Base-by-base conservation (phyloP, 1,284 basidiomycete species). In the Takashimella tepidaria region DNA sequence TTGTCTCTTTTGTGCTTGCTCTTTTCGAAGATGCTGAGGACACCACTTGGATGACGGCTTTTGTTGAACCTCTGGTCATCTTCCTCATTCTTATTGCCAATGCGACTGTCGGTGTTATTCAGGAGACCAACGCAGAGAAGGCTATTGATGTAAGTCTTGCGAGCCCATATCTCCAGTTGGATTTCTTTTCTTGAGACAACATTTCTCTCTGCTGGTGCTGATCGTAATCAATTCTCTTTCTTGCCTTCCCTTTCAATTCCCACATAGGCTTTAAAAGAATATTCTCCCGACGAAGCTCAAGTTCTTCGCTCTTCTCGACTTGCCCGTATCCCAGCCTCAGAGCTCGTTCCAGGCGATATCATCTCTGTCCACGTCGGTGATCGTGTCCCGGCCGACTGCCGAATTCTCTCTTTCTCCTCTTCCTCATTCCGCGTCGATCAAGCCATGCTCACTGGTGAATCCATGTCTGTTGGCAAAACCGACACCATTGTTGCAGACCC, bases 401-500 rank as follows among this genome's bases (percentile, higher is more conserved):
- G 92, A 62, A 76, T 98, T 41, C 76, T 97, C 52, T 83, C 93
- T 54, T 87, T 88, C 16, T 93, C 91, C 8, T 91, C 88, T 54
- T 69, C 67, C 19, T 92, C 86, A 65, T 93, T 97, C 78, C 83
- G 90, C 50, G 80, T 96, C 55, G 92, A 97, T 76, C 92, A 97
- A 75, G 91, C 92, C 42, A 89, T 96, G 68, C 82, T 97, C 43
- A 97, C 92, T 1, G 93, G 92, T 31, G 93, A 97, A 76, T 90
- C 87, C 67, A 79, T 81, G 62, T 91, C 88, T 61, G 92, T 96
- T 23, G 82, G 84, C 78, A 97, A 97, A 77, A 82, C 79, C 24
- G 70, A 82, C 3, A 82, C 82, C 13, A 76, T 80, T 12, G 84
- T 97, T 40, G 63, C 78, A 5, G 89, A 92, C 66, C 57, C 72